A percentile compares a stretch with the other conserved stretches of the same genome.
These are phyloP conservation scores for Macrophomina phaseolina DNA, from an alignment of 2,329 filamentous ascomycete genomes.

Conservation along the genomic window DNA sequence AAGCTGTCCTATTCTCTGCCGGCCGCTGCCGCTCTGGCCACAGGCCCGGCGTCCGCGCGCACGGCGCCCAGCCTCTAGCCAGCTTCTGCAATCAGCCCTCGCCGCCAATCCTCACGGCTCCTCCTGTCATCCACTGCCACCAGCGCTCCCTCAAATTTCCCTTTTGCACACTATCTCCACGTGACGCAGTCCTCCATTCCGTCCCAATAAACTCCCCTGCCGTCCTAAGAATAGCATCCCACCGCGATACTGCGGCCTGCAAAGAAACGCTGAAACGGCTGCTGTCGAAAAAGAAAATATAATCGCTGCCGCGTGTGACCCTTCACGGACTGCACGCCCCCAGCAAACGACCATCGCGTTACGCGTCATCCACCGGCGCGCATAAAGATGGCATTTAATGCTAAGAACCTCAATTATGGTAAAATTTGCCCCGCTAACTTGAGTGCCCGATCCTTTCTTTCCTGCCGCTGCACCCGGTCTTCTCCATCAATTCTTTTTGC, in stretches of 20 bases:
- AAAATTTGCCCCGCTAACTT: slow-evolving; percentile 21
- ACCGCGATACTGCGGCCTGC: neutral
- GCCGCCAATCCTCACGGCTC: slow-evolving; percentile 12
- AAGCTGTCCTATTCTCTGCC: slow-evolving; percentile 17
- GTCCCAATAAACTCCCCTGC: slow-evolving; percentile 14
- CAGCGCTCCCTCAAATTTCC: slow-evolving; percentile 17
- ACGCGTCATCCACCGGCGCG: neutral
- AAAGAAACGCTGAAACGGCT: neutral
- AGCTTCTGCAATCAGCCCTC: slow-evolving; percentile 11
- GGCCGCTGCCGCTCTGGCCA: neutral
- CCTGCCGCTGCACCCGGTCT: no score
- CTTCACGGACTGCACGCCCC: neutral
- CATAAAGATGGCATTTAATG: slow-evolving; percentile 61
- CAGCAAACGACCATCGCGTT: neutral
- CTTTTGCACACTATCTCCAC: slow-evolving; percentile 20
- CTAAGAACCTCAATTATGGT: slow-evolving; percentile 74
- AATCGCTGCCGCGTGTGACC: neutral
- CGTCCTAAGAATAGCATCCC: slow-evolving; percentile 11
- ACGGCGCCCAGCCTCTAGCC: slow-evolving; percentile 24
- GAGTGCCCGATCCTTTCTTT: neutral
- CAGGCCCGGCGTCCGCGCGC: slow-evolving; percentile 9
- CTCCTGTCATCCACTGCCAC: slow-evolving; percentile 14
- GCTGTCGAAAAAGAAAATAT: slow-evolving; percentile 3
- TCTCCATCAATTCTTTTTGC: neutral
- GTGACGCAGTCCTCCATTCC: neutral